Percentiles rank a stretch among this genome's conserved stretches.
Evolutionary conservation across 768 basidiomycete genomes (phyloP).

Genomic region (Termitomyces sp.): DNA sequence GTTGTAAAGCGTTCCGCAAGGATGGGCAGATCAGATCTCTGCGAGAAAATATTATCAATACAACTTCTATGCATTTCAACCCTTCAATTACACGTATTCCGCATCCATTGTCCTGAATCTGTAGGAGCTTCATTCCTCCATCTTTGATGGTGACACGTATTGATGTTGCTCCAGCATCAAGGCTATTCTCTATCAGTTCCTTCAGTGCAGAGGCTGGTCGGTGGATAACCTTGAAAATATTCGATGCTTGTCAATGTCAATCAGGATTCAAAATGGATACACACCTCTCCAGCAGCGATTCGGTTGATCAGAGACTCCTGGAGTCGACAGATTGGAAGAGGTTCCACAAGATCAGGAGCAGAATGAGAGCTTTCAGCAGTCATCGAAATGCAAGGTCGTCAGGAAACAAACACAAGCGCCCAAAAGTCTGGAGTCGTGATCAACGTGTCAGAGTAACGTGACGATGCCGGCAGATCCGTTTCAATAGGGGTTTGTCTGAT

Average conservation of each 20-base stretch:
- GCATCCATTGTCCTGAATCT: slow-evolving; percentile 95
- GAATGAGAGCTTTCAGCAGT: not conserved
- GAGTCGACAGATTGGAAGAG: slow-evolving; percentile 67
- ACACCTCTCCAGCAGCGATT: slow-evolving; percentile 78
- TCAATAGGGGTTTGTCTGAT: not conserved
- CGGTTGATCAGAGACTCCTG: slow-evolving; percentile 84
- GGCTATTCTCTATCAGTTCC: slow-evolving; percentile 88
- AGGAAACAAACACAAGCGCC: not conserved
- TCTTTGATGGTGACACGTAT: slow-evolving; percentile 91
- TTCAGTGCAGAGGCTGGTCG: slow-evolving; percentile 93
- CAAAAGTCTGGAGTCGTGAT: not conserved
- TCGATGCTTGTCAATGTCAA: not conserved
- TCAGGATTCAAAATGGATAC: slow-evolving; percentile 3
- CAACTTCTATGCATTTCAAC: not conserved
- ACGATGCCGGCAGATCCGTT: not conserved
- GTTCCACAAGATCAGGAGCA: slow-evolving; percentile 25
- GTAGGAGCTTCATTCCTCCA: slow-evolving; percentile 89
- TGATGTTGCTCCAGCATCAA: slow-evolving; percentile 89
- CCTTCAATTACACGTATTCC: slow-evolving; percentile 69
- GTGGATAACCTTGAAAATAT: slow-evolving; percentile 24
- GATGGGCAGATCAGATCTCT: slow-evolving; percentile 88
- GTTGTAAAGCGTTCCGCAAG: slow-evolving; percentile 95
- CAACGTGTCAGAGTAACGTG: slow-evolving; percentile 11
- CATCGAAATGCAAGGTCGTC: slow-evolving; percentile 1
- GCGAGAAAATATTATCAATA: not conserved